Base-by-base conservation (phyloP, 805 yeast genomes). In the Zygotorulaspora chibaensis region DNA sequence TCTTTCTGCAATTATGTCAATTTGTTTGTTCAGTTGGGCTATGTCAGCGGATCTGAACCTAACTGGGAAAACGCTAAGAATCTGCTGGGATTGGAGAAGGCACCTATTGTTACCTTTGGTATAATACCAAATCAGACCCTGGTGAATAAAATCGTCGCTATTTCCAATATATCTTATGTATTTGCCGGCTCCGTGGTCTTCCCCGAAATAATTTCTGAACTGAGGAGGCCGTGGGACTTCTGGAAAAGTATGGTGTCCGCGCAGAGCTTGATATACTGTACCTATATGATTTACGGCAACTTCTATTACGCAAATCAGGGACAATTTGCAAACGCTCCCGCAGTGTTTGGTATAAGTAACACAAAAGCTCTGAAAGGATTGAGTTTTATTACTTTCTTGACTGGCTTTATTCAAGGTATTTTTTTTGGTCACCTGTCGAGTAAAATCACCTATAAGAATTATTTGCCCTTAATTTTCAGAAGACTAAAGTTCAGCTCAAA, bases 221-320 rank as follows among this genome's bases (percentile, higher is more conserved):
- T 40, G 33, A 40, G 38, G 30, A 40, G 43, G 28, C 43, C 43
- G n/a, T 40, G 43, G 43, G 43, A 40, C 31, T 40, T 40, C 12
- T 40, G 43, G 43, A 40, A 40, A 31, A 40, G 43, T 31, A 40
- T 40, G 43, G 31, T 40, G 11, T 13, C 36, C 30, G 43, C 43
- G 12, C 37, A 40, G 23, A 17, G 30, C 13, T 15, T 40, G 17
- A 40, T 40, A n/a, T 40, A 29, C 11, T 15, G 43, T 30, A 40
- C 38, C 17, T 40, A 40, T 33, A 40, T 40, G 43, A 40, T 40
- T 12, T 40, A 40, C 17, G 43, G 43, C 1, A 40, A 40, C 11
- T 40, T 40, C 37, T 30, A 30, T 16, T 40, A 40, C 13, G 36
- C 43, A 3, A 40, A 40, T 27, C 43, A 40, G 17, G 43, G 43